Conservation (phyloP, 2,329 filamentous ascomycete species). For the Cryphonectria naterciae region DNA sequence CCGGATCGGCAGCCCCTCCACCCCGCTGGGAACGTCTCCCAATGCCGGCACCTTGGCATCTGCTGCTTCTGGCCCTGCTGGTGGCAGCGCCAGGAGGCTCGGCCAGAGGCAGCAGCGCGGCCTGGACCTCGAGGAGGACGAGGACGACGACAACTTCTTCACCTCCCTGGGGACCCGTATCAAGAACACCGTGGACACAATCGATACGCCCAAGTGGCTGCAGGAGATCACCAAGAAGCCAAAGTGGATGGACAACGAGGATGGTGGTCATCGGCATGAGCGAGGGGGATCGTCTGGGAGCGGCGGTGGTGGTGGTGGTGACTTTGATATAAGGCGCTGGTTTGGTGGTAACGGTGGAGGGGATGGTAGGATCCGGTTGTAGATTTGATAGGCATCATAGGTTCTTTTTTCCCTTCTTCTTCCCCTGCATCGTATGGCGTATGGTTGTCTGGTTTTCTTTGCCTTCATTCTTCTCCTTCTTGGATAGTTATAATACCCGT, state of each 20-base stretch:
- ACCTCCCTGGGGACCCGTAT: slow-evolving; percentile 82
- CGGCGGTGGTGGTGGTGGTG: slow-evolving; percentile 32
- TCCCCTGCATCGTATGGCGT: slow-evolving; percentile 12
- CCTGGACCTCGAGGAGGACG: slow-evolving; percentile 40
- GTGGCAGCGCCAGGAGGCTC: slow-evolving; percentile 37
- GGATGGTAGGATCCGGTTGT: slow-evolving; percentile 42
- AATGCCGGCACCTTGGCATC: slow-evolving; percentile 29
- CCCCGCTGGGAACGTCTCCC: slow-evolving; percentile 50
- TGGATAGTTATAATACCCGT: slow-evolving; percentile 19
- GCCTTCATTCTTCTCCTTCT: slow-evolving; percentile 3
- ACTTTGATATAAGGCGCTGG: slow-evolving; percentile 59
- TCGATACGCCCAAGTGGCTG: slow-evolving; percentile 83
- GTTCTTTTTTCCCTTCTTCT: slow-evolving; percentile 3
- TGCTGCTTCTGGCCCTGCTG: slow-evolving; percentile 30
- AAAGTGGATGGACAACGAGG: slow-evolving; percentile 75
- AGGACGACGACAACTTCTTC: slow-evolving; percentile 80
- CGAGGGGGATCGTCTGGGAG: slow-evolving; percentile 34
- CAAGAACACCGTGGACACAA: slow-evolving; percentile 87
- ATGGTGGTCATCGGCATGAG: slow-evolving; percentile 37
- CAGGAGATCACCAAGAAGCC: slow-evolving; percentile 75
- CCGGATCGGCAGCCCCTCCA: slow-evolving; percentile 43
- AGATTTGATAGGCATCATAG: slow-evolving; percentile 1
- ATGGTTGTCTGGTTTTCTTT: background rate
- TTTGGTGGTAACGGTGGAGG: slow-evolving; percentile 55
- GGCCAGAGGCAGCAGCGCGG: slow-evolving; percentile 36